Evolutionary conservation across 2,329 filamentous ascomycete genomes (phyloP), one percentile per base, ranked within the genome.

Genomic region (Ploettnerulaceae sp.): DNA sequence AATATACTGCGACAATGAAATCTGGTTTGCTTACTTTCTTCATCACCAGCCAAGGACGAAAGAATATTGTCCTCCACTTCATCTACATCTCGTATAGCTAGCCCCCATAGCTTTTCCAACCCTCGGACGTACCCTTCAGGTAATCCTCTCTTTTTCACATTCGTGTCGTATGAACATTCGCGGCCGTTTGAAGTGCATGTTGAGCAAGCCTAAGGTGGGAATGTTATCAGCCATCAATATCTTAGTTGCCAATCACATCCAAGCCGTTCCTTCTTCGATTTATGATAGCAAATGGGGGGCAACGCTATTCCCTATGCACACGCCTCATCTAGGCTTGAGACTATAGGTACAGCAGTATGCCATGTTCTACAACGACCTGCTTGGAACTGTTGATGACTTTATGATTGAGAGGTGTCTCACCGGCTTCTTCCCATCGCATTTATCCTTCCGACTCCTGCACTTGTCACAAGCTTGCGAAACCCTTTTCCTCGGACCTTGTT

Each of bases 81-180:
- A 14, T 71, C 64, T 20, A 72, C 69, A 29, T 71, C 71, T 44
- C 69, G 66, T 51, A 81, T 76, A 1, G 75, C 65, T 57, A 76
- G 69, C 8, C 75, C 76, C 61, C 77, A 69, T 12, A 77, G 68
- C 40, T 79, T 63, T 55, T 90, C 86, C 14, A 90, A 70, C 0
- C 83, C 84, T 25, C 84, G 76, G 45, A 90, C 82, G 60, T 89
- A 89, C 12, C 86, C 86, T n/a, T 86, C 86, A 57, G 85, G 85
- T 8, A 90, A 79, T 3, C 86, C 86, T 53, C 86, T 74, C 64
- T 89, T 89, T 66, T 87, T 88, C 6, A 83, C 80, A 44, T 79
- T 81, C 44, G 82, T 75, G 51, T 84, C 79, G 63, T 89, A 90
- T 74, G 74, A 72, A 57, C 77, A 82, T 7, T 65, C 59, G 45